Evolutionary conservation across 495 filamentous ascomycete genomes (phyloP).

Genomic region (Annulohypoxylon nitens): DNA sequence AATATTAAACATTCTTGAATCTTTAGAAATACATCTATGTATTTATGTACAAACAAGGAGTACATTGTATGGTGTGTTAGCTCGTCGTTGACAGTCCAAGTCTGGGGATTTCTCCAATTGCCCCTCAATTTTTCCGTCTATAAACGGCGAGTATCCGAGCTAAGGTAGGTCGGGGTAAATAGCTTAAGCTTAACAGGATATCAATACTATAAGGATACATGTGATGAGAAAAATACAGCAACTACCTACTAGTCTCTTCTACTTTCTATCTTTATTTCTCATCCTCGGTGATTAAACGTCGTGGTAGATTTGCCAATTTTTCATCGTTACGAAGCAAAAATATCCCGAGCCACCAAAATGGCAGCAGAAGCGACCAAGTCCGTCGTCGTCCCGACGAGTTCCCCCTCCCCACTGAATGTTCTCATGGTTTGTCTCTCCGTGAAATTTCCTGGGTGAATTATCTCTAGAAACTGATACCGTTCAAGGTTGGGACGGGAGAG

Average conservation of each 20-base stretch:
- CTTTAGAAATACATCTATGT: neutral
- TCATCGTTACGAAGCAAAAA: neutral
- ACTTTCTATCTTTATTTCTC: neutral
- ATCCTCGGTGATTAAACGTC: neutral
- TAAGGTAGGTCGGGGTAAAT: constrained; percentile 25
- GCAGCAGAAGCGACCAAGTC: constrained; percentile 39
- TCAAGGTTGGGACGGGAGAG: constrained; percentile 87
- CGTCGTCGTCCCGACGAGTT: constrained; percentile 33
- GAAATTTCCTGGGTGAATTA: neutral
- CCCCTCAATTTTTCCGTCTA: constrained; percentile 57
- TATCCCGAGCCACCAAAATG: constrained; percentile 19
- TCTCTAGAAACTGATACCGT: constrained; percentile 43
- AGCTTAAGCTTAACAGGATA: constrained; percentile 30
- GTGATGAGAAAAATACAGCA: constrained; percentile 6
- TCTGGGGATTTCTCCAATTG: constrained; percentile 42
- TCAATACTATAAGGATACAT: constrained; percentile 14
- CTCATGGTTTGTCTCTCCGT: constrained; percentile 75
- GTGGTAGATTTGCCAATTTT: constrained; percentile 4
- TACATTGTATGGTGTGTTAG: neutral
- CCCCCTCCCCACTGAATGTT: constrained; percentile 75
- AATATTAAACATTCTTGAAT: neutral
- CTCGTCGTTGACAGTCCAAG: neutral
- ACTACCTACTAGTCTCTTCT: neutral
- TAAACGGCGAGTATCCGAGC: constrained; percentile 21
- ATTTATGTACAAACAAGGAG: neutral